Base-by-base conservation (phyloP, 129 eudicot species). In the Escallonia rubra region DNA sequence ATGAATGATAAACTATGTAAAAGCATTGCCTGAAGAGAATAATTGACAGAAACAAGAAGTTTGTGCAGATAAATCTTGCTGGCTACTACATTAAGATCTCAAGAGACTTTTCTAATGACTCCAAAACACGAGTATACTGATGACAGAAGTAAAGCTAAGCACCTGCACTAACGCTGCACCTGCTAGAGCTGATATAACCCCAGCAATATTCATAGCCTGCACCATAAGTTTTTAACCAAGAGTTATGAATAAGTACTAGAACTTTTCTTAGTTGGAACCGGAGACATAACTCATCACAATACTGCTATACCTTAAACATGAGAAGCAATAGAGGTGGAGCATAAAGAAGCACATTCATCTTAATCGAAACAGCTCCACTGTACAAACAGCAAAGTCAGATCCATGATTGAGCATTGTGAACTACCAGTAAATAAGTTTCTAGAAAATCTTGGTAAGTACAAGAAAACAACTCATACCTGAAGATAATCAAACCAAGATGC, bases 121-220 rank as follows among this genome's bases (percentile, higher is more conserved):
- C 40, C 47, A 60, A 10, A 6, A n/a, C 4, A 40, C 57, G 14
- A 64, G 56, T 16, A 48, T 10, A 16, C n/a, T 4, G 64, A 59
- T 40, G 57, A 14, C 43, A 48, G 44, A 54, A 10, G 15, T 0
- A 54, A 75, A 41, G 50, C 65, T 57, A 59, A 79, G 79, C 75
- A 92, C 98, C 98, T 92, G 98, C 53, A 92, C 98, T 63, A 88
- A 51, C 59, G 98, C 98, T 4, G 98, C 98, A 57, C 95, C 91
- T 48, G 82, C 81, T 75, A 86, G 72, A 78, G 98, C 95, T 65
- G 84, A 66, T 71, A 84, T 74, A 48, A 89, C 94, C 64, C 91
- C 90, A 47, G 80, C 38, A 64, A 86, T 59, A 75, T 88, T 78
- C 96, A 88, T 81, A 53, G 87, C 96, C 98, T 92, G 91, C 52